phyloP scores from a whole-genome alignment of 768 basidiomycete species.

The Amylocystis lapponica region DNA sequence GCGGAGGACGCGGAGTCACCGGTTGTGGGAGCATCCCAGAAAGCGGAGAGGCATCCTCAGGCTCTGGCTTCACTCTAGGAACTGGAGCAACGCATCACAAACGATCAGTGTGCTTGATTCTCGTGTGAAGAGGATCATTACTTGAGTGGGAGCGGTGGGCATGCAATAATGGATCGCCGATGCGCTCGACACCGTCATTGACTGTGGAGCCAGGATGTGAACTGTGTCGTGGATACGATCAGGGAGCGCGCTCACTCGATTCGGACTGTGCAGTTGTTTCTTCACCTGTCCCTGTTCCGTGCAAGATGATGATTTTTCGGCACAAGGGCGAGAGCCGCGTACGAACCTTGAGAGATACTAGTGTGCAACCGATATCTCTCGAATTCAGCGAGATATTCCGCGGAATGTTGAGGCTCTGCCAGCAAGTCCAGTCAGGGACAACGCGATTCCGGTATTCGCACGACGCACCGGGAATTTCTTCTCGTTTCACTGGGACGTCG shows the following conservation, averaged over 20 bases:
- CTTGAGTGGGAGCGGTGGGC: neutral
- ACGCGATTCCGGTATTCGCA: no score
- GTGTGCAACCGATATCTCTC: neutral
- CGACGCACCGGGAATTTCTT: neutral
- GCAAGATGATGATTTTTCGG: neutral
- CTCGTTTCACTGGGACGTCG: constrained; percentile 1
- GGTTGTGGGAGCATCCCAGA: neutral
- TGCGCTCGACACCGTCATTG: neutral
- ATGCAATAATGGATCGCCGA: neutral
- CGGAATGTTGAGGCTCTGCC: constrained; percentile 1
- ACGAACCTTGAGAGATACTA: neutral
- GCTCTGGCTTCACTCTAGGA: constrained; percentile 7
- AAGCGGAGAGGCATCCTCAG: constrained; percentile 5
- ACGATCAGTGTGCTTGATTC: neutral
- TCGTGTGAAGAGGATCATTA: neutral
- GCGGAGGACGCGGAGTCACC: neutral
- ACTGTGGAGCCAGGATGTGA: neutral
- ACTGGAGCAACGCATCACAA: neutral
- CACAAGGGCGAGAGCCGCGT: neutral
- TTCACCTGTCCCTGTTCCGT: no score
- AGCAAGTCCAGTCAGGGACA: neutral
- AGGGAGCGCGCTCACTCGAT: no score
- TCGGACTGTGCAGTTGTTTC: no score
- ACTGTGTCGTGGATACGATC: neutral
- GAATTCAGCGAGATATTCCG: constrained; percentile 7